Evolutionary conservation across 1,139 yeast genomes (phyloP), one percentile per base, ranked within the genome.

Genomic region (Hemisphaericaspora subhashii): DNA sequence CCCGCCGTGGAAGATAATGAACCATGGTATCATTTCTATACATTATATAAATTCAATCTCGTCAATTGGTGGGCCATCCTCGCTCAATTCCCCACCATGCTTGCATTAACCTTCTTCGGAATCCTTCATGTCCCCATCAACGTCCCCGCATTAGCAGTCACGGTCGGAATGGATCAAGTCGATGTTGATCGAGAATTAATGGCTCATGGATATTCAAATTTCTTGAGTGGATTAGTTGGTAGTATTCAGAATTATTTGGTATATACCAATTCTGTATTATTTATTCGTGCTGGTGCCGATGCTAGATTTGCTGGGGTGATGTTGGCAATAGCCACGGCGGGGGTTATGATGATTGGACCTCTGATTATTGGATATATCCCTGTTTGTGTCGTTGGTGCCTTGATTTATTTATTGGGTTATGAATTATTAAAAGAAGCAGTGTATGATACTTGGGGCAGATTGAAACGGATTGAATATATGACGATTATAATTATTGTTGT

Each of bases 71-170:
- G 68, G 50, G 74, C 84, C 24, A 72, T 92, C 26, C 41, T 81
- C 2, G 69, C 75, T 41, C 88, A 90, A 51, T 46, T 89, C 12
- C 98, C 98, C 6, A 85, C 95, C 4, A 92, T 92, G 97, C 67
- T 92, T 45, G 98, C 98, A 0, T 68, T 92, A 47, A 90, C 98
- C 0, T 92, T 92, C 58, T 92, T 92, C 55, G 98, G 98, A 4
- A 85, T 92, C 32, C 66, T 92, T 39, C 98, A 92, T 57, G 98
- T 92, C 10, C 98, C 98, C 4, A 92, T 92, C 47, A 92, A 92
- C 57, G 97, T 92, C 6, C 98, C 98, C 3, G 98, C 98, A 0
- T 70, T 92, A 41, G 97, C 98, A 0, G 94, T 92, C 13, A 85
- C 96, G 2, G 77, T 87, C 4, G 88, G 89, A 4, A 85, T 86